Evolutionary conservation across 176 grass and related monocot genomes (phyloP).

Genomic region (Avena insularis): DNA sequence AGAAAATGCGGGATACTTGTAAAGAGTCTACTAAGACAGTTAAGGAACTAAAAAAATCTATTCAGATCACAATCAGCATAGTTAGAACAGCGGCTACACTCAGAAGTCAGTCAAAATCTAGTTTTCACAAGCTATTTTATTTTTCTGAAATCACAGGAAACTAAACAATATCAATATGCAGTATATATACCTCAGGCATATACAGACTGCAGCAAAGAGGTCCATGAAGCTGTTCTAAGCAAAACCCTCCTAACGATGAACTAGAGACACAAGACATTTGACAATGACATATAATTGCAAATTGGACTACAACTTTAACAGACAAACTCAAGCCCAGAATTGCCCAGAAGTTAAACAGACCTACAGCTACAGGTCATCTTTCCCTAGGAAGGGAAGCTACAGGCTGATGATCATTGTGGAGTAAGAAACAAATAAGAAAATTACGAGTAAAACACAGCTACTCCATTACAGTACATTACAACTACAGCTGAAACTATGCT

Average conservation of each 20-base stretch:
- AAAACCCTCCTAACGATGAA: background rate
- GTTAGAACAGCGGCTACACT: background rate
- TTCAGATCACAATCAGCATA: conserved; percentile 2
- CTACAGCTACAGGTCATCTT: background rate
- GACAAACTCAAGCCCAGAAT: background rate
- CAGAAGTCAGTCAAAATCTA: conserved; percentile 11
- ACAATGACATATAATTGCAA: background rate
- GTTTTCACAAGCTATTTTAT: conserved; percentile 3
- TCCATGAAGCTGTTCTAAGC: conserved; percentile 16
- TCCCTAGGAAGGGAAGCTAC: background rate
- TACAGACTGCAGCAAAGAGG: background rate
- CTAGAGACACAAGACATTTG: conserved; percentile 4
- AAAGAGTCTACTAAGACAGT: conserved; percentile 24
- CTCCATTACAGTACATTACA: background rate
- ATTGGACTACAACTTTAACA: background rate
- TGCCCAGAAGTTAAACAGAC: conserved; percentile 1
- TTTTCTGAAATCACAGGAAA: background rate
- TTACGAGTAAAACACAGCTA: background rate
- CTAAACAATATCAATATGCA: background rate
- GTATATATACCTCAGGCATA: background rate
- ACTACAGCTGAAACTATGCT: conserved; percentile 11
- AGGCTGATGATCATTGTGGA: background rate
- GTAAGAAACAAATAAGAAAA: background rate
- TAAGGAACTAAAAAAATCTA: background rate
- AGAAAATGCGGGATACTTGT: background rate